Conservation (phyloP, 192 early-diverging fungal species). For the Tieghemiomyces parasiticus region DNA sequence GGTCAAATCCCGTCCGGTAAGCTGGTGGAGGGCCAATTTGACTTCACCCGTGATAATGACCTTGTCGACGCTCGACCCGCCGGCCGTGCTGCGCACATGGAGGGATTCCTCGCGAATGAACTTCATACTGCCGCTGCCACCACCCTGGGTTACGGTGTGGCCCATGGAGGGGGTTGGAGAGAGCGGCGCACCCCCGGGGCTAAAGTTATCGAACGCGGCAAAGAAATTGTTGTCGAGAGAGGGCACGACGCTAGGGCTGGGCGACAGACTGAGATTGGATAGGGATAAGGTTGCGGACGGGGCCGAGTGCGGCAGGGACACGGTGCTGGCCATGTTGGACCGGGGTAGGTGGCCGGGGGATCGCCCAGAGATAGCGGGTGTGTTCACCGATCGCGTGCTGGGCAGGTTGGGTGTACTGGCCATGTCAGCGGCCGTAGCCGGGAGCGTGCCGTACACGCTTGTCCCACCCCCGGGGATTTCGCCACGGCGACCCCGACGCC, state of each 20-base stretch:
- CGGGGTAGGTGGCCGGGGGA: too few species aligned
- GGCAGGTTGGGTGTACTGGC: too few species aligned
- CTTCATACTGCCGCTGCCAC: neutral
- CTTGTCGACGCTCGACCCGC: neutral
- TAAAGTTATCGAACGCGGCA: neutral
- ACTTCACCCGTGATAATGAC: constrained; percentile 4
- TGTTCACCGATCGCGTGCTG: too few species aligned
- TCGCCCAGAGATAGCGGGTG: too few species aligned
- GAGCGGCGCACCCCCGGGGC: neutral
- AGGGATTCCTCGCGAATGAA: neutral
- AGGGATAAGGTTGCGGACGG: neutral
- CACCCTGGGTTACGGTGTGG: neutral
- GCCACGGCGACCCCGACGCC: constrained; percentile 1
- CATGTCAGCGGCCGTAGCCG: too few species aligned
- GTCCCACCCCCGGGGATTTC: too few species aligned
- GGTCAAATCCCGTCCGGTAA: neutral
- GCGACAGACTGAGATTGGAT: neutral
- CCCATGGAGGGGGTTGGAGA: neutral
- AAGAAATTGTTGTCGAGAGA: neutral
- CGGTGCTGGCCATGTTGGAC: too few species aligned
- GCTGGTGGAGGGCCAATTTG: neutral
- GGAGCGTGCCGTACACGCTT: too few species aligned
- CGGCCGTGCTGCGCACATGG: neutral
- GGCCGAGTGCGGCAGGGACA: too few species aligned
- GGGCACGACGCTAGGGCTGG: neutral